Conservation (phyloP, 306 rosid species). For the Casuarina cunninghamiana region DNA sequence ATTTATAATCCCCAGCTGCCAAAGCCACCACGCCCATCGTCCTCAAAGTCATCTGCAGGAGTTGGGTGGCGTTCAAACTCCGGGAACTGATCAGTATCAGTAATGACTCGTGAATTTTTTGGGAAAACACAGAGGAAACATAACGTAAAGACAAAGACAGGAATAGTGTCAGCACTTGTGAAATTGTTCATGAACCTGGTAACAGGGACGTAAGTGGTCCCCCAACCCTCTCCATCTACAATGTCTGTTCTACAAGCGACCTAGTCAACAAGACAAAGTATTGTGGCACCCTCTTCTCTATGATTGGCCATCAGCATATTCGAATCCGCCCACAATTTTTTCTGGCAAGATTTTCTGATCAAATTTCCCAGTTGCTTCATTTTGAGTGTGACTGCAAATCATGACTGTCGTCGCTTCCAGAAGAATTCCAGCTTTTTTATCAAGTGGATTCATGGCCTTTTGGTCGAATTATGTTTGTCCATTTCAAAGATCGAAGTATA, state of each 20-base stretch:
- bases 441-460: neutral
- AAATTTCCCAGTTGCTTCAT: neutral
- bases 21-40: neutral
- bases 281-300: neutral
- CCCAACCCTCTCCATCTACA: constrained; percentile 8
- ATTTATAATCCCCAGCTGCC: neutral
- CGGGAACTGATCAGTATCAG: too few species aligned
- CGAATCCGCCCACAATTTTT: neutral
- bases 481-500: too few species aligned
- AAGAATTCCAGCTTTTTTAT: too few species aligned
- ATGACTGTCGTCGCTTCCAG: too few species aligned
- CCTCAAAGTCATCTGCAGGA: neutral
- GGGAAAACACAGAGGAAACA: constrained; percentile 2
- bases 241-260: constrained; percentile 23
- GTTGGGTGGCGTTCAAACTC: neutral
- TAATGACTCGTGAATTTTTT: neutral
- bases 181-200: constrained; percentile 5
- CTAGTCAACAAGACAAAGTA: constrained; percentile 23
- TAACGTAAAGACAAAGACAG: constrained; percentile 9
- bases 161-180: constrained; percentile 10
- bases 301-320: neutral
- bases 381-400: too few species aligned
- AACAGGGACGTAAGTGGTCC: constrained; percentile 25
- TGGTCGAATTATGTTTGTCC: too few species aligned
- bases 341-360: neutral